Base-by-base conservation (phyloP, 139 green algal species). In the Volvox africanus region DNA sequence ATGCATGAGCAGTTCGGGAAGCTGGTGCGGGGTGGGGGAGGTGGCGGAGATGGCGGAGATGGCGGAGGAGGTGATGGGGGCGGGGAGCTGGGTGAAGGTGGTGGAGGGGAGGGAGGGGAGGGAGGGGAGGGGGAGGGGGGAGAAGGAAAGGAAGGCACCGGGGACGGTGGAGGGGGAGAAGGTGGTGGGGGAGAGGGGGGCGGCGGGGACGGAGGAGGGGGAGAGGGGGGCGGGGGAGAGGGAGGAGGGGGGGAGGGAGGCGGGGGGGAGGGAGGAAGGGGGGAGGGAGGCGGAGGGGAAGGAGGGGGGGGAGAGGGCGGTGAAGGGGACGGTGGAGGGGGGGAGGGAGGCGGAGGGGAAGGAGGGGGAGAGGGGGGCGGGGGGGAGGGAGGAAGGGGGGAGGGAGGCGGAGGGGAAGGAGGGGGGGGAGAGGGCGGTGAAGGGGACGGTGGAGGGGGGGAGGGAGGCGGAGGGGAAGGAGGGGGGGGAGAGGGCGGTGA, bases 1-100 rank as follows among this genome's bases (percentile, higher is more conserved):
- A 82, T 32, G 88, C 88, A 92, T 1, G 35, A 36, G 88, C 88
- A 92, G 88, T 79, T 84, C n/a, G 88, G 88, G 80, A 92, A 92
- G 44, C 50, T 33, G 30, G 35, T 35, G 71, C 71, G 79, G 62
- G 87, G 87, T 30, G 76, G 87, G 22, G 79, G 79, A 32, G 65
- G 37, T 2, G 88, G 79, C 36, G 35, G 37, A 1, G 78, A 62
- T 24, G 76, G 71, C 44, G 71, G 71, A 30, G 17, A 21, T 30
- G 71, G 71, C 21, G 68, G 68, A 9, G 18, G 21, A 22, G 68
- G 22, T 9, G 71, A 79, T 79, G 26, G 71, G 71, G 26, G 32
- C 71, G 14, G 30, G 71, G 71, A 21, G 2, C 26, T 36, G 6
- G 71, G 37, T 35, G 73, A 68, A 80, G 87, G 35, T 24, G 61